Base-by-base conservation (phyloP, 805 yeast species). In the Sugiyamaella americana region DNA sequence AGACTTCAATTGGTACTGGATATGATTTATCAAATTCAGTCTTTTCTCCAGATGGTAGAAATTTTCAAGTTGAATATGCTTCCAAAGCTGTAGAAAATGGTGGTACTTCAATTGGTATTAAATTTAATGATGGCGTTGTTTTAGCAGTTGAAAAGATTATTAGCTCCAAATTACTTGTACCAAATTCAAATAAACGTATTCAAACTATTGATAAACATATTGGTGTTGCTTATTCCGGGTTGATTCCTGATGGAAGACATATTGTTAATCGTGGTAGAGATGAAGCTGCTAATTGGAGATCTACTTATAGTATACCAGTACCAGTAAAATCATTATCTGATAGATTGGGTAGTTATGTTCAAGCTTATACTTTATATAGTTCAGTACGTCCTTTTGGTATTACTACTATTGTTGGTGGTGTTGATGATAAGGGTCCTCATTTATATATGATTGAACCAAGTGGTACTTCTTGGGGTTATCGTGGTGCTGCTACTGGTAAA, bases 351-450 rank as follows among this genome's bases (percentile, higher is more conserved):
- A 80, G 84, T 58, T 91, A 85, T 63, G 95, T 87, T 19, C 98
- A 91, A 68, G 95, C 95, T 40, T 87, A 87, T 68, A 93, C 99
- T 2, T 78, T 95, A 61, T 93, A 89, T 70, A 87, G 86, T 65
- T 89, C 97, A 29, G 98, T 93, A 8, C 84, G 99, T 68, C 99
- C 99, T 19, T 93, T 93, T 66, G 99, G 99, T 47, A 79, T 94
- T 51, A 80, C 87, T 46, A 80, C 96, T 8, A 89, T 93, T 52
- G 76, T 93, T 40, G 98, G 97, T 44, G 98, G 98, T 55, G 79
- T 86, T 41, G 98, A 91, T 63, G 82, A 79, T 37, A 78, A 84
- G 51, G 98, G 97, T 10, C 78, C 94, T 18, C 97, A 91, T 65
- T 75, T 93, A 58, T 91, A 84, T 69, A 93, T 91, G 97, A 74